These are phyloP conservation scores for Candida yuanshanica DNA, from an alignment of 805 yeast species.

Conservation along the genomic window DNA sequence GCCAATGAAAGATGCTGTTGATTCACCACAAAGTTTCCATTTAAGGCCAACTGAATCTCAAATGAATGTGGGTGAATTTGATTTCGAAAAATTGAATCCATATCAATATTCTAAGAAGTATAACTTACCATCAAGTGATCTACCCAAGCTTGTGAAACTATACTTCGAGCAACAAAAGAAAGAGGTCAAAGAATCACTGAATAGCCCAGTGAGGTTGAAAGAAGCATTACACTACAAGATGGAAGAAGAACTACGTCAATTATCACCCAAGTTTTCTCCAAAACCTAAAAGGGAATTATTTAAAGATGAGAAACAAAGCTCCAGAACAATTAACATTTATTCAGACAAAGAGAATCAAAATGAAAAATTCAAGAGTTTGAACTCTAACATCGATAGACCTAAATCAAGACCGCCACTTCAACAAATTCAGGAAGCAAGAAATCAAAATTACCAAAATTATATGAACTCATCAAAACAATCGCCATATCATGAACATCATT, in stretches of 20 bases:
- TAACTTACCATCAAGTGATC: conserved; percentile 30
- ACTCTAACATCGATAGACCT: not conserved
- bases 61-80: conserved; percentile 7
- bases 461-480: conserved; percentile 1
- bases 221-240: conserved; percentile 16
- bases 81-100: conserved; percentile 35
- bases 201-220: conserved; percentile 22
- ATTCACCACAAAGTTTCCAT: conserved; percentile 2
- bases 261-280: conserved; percentile 11
- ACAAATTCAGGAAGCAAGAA: conserved; percentile 10
- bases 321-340: conserved; percentile 5
- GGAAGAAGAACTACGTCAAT: conserved; percentile 24
- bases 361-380: not conserved
- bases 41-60: not conserved
- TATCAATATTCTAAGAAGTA: conserved; percentile 33
- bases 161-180: conserved; percentile 33
- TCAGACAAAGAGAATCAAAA: conserved; percentile 13
- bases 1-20: conserved; percentile 15
- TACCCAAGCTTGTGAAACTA: conserved; percentile 30
- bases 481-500: conserved; percentile 14
- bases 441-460: conserved; percentile 6
- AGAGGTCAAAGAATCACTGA: conserved; percentile 24
- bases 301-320: conserved; percentile 2
- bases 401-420: conserved; percentile 18
- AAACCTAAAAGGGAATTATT: conserved; percentile 14